phyloP scores from a whole-genome alignment of 1,139 yeast species.

The Pichia sp. region DNA sequence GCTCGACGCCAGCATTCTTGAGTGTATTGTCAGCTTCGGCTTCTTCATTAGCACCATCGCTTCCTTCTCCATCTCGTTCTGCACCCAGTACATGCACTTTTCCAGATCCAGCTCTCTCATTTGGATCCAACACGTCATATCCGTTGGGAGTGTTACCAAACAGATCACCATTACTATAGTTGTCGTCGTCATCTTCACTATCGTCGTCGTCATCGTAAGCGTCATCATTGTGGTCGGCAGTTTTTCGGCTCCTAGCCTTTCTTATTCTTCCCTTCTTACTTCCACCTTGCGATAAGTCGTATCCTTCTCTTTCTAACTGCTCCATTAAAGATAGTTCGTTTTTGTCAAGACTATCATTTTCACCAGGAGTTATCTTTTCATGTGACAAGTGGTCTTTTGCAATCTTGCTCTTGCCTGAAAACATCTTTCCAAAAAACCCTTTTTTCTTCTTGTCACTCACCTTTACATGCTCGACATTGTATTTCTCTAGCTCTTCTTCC shows the following conservation, averaged over 20 bases:
- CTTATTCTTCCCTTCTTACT: background rate
- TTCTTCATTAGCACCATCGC: background rate
- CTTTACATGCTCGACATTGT: slow-evolving; percentile 4
- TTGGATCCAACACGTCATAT: slow-evolving; percentile 9
- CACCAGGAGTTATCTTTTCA: background rate
- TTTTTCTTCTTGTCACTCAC: slow-evolving; percentile 7
- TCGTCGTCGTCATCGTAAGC: slow-evolving; percentile 9
- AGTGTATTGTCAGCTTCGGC: no score
- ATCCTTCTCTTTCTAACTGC: slow-evolving; percentile 15
- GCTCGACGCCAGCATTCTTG: no score
- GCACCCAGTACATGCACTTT: background rate
- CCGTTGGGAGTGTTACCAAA: background rate
- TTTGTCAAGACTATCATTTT: background rate
- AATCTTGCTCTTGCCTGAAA: slow-evolving; percentile 21
- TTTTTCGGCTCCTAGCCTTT: background rate
- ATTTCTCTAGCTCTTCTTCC: slow-evolving; percentile 16
- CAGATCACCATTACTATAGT: background rate
- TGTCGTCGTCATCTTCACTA: background rate
- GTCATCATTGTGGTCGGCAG: background rate
- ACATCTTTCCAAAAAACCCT: slow-evolving; percentile 16
- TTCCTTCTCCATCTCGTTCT: background rate
- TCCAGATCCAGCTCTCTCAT: background rate
- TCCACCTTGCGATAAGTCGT: slow-evolving; percentile 4
- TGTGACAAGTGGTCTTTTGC: slow-evolving; percentile 21
- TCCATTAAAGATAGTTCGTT: slow-evolving; percentile 10